Conservation (phyloP, 1,284 basidiomycete species). For the Puccinia horiana region DNA sequence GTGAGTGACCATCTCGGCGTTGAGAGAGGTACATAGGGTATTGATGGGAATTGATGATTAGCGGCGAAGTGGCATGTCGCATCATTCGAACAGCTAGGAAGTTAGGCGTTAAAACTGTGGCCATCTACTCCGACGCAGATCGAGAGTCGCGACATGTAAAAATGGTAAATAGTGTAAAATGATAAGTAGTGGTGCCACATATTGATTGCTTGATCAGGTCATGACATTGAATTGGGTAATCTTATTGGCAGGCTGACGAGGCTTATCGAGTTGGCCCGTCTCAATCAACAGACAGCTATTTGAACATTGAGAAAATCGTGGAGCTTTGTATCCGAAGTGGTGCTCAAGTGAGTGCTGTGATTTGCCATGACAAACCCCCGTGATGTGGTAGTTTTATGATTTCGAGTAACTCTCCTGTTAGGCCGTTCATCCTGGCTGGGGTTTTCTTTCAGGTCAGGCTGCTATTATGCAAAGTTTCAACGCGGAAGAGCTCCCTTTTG, state of each 20-base stretch:
- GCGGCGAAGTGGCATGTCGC: conserved; percentile 90
- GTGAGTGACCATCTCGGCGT: not conserved
- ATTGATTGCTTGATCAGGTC: not conserved
- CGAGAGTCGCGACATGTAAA: conserved; percentile 73
- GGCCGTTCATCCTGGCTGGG: conserved; percentile 49
- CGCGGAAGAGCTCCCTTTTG: not conserved
- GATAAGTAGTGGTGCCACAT: not conserved
- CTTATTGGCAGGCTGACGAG: conserved; percentile 76
- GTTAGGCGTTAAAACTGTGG: conserved; percentile 83
- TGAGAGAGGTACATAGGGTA: not conserved
- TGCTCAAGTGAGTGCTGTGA: conserved; percentile 68
- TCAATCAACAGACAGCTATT: conserved; percentile 80
- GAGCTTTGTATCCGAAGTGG: conserved; percentile 75
- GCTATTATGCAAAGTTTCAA: not conserved
- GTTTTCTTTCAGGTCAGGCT: conserved; percentile 45
- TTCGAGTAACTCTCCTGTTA: not conserved
- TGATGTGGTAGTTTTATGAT: not conserved
- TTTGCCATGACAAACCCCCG: not conserved
- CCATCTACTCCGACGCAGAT: conserved; percentile 85
- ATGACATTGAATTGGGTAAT: not conserved
- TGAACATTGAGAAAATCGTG: conserved; percentile 84
- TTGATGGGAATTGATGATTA: conserved; percentile 55
- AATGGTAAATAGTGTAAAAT: conserved; percentile 51
- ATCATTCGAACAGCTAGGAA: conserved; percentile 86
- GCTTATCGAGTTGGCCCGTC: conserved; percentile 91